Evolutionary conservation across 2,329 filamentous ascomycete genomes (phyloP).

Genomic region (Ophiostoma montium): DNA sequence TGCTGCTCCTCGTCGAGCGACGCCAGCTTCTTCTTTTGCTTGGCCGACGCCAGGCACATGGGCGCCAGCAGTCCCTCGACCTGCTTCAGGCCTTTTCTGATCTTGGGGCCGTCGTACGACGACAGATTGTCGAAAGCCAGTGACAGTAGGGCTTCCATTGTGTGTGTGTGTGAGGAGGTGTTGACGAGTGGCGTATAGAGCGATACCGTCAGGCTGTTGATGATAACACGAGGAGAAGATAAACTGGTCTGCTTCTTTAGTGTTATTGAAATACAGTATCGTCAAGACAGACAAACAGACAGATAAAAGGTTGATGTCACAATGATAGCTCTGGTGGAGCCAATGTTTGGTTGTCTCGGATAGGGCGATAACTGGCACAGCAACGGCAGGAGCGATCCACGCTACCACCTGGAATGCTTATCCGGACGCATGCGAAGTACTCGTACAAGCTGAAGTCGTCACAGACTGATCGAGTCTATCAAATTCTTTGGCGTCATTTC

Average conservation of each 20-base stretch:
- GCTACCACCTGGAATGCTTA: too few relatives aligned
- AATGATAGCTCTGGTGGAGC: not conserved
- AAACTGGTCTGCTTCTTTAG: not conserved
- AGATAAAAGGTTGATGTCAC: not conserved
- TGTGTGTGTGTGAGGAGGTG: constrained; percentile 12
- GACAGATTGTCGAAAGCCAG: constrained; percentile 94
- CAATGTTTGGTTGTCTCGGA: constrained; percentile 3
- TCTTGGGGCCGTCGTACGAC: constrained; percentile 77
- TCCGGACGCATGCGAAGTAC: too few relatives aligned
- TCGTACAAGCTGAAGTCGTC: too few relatives aligned
- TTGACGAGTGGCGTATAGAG: not conserved
- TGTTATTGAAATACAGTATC: not conserved
- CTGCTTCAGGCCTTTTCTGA: constrained; percentile 85
- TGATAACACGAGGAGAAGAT: not conserved
- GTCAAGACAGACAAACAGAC: not conserved
- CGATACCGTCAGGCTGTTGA: too few relatives aligned
- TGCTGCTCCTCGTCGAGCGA: constrained; percentile 13
- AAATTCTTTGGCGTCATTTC: too few relatives aligned
- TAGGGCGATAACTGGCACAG: constrained; percentile 15
- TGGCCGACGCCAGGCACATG: constrained; percentile 61
- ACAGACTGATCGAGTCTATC: too few relatives aligned
- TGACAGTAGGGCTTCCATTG: constrained; percentile 83
- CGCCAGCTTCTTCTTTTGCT: constrained; percentile 12
- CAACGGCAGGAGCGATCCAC: constrained; percentile 12
- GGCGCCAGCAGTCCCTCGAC: constrained; percentile 89